Conservation (phyloP, 768 basidiomycete genomes). For the Sporobolomyces roseus region DNA sequence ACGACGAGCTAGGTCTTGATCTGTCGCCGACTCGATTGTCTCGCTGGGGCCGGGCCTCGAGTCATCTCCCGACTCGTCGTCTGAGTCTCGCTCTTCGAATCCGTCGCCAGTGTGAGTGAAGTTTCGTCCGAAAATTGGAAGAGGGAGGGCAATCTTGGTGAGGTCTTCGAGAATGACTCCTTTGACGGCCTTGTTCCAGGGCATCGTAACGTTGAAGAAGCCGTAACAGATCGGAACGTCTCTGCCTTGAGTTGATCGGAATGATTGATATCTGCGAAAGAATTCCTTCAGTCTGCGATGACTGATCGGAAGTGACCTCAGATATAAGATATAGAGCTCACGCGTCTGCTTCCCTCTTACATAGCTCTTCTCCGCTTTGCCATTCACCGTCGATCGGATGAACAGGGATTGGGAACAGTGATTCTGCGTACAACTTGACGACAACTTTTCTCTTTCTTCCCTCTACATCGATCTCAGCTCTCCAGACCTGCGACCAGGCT, state of each 20-base stretch:
- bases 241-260: background rate
- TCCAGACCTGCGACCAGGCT: conserved; percentile 3
- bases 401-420: too few species aligned
- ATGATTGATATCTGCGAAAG: background rate
- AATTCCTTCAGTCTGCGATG: too few species aligned
- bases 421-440: background rate
- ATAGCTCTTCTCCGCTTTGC: background rate
- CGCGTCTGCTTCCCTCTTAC: background rate
- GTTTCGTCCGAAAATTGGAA: background rate
- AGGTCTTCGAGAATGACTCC: background rate
- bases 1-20: too few species aligned
- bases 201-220: background rate
- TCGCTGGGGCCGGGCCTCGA: too few species aligned
- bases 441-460: background rate
- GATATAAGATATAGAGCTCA: background rate
- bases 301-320: too few species aligned
- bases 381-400: background rate
- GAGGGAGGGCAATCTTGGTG: background rate
- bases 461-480: background rate
- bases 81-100: too few species aligned
- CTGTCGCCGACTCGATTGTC: too few species aligned
- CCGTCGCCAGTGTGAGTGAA: background rate
- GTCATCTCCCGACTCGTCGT: too few species aligned
- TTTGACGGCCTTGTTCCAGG: background rate
- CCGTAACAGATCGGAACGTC: conserved; percentile 1